Percentiles rank a stretch among this genome's conserved stretches.
These are phyloP conservation scores for Phyllosticta citribraziliensis DNA, from an alignment of 2,329 filamentous ascomycete genomes.

Conservation along the genomic window DNA sequence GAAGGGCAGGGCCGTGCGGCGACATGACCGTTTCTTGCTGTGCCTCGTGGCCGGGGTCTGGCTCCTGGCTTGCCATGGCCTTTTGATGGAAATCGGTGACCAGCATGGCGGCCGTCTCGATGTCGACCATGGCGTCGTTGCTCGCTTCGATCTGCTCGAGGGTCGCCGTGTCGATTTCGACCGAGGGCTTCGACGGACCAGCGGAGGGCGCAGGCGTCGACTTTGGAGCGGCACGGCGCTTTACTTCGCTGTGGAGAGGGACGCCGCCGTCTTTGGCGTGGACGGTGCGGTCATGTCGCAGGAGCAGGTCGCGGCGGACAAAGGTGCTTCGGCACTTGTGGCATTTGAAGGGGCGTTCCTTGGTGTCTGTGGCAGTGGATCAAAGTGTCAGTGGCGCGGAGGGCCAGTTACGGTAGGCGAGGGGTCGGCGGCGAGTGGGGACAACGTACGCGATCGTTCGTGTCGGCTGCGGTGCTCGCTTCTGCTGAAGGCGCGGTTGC, in stretches of 20 bases:
- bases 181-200: constrained; percentile 63
- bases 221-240: constrained; percentile 68
- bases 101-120: constrained; percentile 96
- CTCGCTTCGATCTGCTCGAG: constrained; percentile 88
- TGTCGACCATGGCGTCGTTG: constrained; percentile 84
- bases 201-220: constrained; percentile 45
- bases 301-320: constrained; percentile 88
- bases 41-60: constrained; percentile 43
- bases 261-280: constrained; percentile 96
- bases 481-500: constrained; percentile 91
- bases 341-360: constrained; percentile 98
- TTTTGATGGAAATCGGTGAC: constrained; percentile 98
- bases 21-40: constrained; percentile 58
- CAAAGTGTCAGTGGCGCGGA: constrained; percentile 17
- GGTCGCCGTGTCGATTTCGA: constrained; percentile 74
- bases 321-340: constrained; percentile 97
- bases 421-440: neutral
- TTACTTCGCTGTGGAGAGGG: constrained; percentile 87
- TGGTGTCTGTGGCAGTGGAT: constrained; percentile 60
- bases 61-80: constrained; percentile 64
- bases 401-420: neutral
- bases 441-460: constrained; percentile 88
- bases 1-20: constrained; percentile 58
- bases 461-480: constrained; percentile 96
- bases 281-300: constrained; percentile 95